Conservation (phyloP, 495 filamentous ascomycete genomes). For the Massariosphaeria phaeospora region DNA sequence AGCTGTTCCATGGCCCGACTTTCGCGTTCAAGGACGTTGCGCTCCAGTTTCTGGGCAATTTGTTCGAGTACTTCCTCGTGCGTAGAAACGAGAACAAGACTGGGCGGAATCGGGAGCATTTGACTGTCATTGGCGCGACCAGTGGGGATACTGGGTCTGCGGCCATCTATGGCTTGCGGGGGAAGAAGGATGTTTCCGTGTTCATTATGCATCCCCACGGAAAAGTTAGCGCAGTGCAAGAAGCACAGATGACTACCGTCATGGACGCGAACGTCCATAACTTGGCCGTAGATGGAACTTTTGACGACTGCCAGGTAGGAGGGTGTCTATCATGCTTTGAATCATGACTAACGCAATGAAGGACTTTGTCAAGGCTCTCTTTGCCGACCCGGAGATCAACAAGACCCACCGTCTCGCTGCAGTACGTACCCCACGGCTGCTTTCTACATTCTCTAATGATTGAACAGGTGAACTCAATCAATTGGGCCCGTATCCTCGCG, state of each 20-base stretch:
- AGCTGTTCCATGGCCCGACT: constrained; percentile 97
- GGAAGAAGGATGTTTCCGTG: constrained; percentile 91
- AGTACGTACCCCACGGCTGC: too few species aligned
- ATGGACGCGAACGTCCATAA: constrained; percentile 86
- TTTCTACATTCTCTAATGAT: too few species aligned
- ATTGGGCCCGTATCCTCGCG: constrained; percentile 84
- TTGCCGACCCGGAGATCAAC: constrained; percentile 73
- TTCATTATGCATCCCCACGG: constrained; percentile 87
- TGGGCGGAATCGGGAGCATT: constrained; percentile 69
- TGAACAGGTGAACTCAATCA: constrained; percentile 93
- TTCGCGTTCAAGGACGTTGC: constrained; percentile 93
- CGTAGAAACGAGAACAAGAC: constrained; percentile 71
- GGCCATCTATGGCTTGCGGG: constrained; percentile 93
- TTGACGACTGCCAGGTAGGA: constrained; percentile 85
- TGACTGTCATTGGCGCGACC: constrained; percentile 88
- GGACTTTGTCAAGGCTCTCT: constrained; percentile 91
- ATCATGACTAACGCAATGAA: constrained; percentile 31
- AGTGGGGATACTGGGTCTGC: constrained; percentile 93
- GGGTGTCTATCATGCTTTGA: not conserved
- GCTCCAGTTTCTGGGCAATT: constrained; percentile 84
- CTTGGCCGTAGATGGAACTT: constrained; percentile 76
- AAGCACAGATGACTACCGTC: constrained; percentile 92
- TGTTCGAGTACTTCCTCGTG: constrained; percentile 93
- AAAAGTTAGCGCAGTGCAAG: constrained; percentile 77
- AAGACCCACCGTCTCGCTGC: constrained; percentile 69